These are phyloP conservation scores for Fusarium globosum DNA, from an alignment of 2,329 filamentous ascomycete species.

Conservation along the genomic window DNA sequence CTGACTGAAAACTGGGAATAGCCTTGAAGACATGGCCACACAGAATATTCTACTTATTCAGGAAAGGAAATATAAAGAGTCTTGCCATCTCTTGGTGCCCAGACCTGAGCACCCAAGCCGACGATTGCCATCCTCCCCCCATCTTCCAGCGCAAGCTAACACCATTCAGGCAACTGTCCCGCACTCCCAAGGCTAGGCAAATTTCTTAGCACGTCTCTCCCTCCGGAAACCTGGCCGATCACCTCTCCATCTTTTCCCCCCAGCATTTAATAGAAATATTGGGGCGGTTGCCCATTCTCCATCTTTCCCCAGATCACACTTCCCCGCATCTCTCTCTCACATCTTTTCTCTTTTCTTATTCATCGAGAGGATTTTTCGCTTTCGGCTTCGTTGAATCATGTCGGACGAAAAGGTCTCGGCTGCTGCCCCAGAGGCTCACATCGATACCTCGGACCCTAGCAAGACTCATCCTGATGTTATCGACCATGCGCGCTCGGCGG, in stretches of 20 bases:
- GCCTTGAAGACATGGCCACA: rapidly evolving
- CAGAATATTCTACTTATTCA: background rate
- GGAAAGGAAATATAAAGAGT: background rate
- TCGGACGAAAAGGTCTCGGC: constrained; percentile 28
- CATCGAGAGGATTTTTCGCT: background rate
- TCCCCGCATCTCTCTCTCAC: constrained; percentile 17
- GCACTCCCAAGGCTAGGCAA: background rate
- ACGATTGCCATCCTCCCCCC: constrained; percentile 1
- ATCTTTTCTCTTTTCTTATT: background rate
- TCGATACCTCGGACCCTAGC: constrained; percentile 11
- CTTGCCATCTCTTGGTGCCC: background rate
- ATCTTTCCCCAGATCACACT: constrained; percentile 10
- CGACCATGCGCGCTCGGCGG: constrained; percentile 35
- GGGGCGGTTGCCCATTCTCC: constrained; percentile 3
- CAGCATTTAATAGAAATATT: constrained; percentile 6
- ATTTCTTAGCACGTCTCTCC: background rate
- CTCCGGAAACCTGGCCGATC: constrained; percentile 1
- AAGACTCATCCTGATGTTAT: constrained; percentile 36
- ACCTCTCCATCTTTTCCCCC: background rate
- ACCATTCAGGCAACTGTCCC: background rate
- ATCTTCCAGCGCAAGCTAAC: constrained; percentile 3
- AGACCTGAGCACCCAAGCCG: background rate
- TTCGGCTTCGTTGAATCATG: background rate
- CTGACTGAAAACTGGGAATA: background rate
- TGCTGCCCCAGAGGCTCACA: constrained; percentile 8